phyloP scores from a whole-genome alignment of 352 stramenopile genomes.

The Globisporangium camurandrum region DNA sequence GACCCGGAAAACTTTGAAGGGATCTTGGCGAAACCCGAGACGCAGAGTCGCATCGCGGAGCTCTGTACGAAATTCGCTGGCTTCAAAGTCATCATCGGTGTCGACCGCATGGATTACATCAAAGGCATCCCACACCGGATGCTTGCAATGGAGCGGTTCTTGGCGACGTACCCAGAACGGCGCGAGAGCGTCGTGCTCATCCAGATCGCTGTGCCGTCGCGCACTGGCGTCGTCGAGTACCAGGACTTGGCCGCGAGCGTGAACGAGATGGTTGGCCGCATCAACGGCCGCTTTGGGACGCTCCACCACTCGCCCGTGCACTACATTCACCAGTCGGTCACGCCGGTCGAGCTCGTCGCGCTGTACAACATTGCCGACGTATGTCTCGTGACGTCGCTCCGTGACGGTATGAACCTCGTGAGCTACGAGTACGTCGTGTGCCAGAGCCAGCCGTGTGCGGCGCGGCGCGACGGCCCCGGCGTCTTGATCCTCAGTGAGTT shows the following conservation, averaged over 20 bases:
- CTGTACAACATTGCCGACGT: conserved; percentile 87
- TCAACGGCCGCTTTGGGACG: conserved; percentile 85
- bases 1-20: conserved; percentile 74
- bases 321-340: conserved; percentile 82
- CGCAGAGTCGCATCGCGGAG: conserved; percentile 56
- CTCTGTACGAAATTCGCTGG: conserved; percentile 62
- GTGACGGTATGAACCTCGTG: conserved; percentile 89
- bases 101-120: conserved; percentile 83
- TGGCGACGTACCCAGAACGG: conserved; percentile 64
- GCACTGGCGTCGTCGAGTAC: conserved; percentile 45
- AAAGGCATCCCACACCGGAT: conserved; percentile 88
- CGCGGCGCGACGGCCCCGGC: conserved; percentile 42
- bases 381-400: conserved; percentile 81
- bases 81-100: conserved; percentile 76
- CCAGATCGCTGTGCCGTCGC: conserved; percentile 92
- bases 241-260: conserved; percentile 65
- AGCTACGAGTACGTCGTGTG: conserved; percentile 86
- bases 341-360: conserved; percentile 76
- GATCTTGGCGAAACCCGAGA: conserved; percentile 36
- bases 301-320: conserved; percentile 86
- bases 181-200: conserved; percentile 93
- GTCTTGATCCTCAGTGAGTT: conserved; percentile 88
- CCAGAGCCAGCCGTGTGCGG: conserved; percentile 44
- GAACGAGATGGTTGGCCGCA: conserved; percentile 84
- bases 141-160: conserved; percentile 78